Base-by-base conservation (phyloP, 805 yeast species). In the Candida pseudofarinosa region DNA sequence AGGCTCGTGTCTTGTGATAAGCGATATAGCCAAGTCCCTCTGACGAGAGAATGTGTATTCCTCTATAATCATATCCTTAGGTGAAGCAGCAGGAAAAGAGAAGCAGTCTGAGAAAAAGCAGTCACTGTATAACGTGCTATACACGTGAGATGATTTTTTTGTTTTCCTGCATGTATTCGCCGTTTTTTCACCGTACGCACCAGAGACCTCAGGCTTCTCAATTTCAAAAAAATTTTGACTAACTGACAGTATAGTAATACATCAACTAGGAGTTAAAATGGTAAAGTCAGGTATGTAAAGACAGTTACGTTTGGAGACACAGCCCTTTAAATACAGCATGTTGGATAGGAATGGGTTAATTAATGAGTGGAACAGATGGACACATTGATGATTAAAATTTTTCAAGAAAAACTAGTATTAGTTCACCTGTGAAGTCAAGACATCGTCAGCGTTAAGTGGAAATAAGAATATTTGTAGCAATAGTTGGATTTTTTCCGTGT, bases 201-300 rank as follows among this genome's bases (percentile, higher is more conserved):
- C 28, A 23, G 28, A 23, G 10, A 7, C 28, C 28, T 23, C 28
- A 7, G 10, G 28, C 28, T 23, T 23, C 28, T 23, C 28, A 23
- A 23, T 13, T 40, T 28, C 14, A 31, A 23, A 39, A 39, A 39
- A 39, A 18, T 32, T 40, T 40, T 28, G 26, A 16, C 19, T 13
- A 19, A 33, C 33, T 7, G 17, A 15, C 26, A 26, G 16, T 37
- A 23, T 28, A 19, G 16, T 26, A 37, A 37, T n/a, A 31, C 26
- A 37, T 37, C 28, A 41, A 19, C 34, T 35, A 50, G 49, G 54
- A 56, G 48, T 52, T 56, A 71, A 58, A 71, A 79, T 79, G 84
- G 83, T 80, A 75, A 78, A 73, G 69, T 75, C 83, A 65, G 84
- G 83, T 78, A 78, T 72, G 83, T 78, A 44, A 39, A 37, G 37